Percentiles rank a stretch among this genome's conserved stretches.
Conservation (phyloP, 2,329 filamentous ascomycete genomes). For the Blastomyces emzantsi region DNA sequence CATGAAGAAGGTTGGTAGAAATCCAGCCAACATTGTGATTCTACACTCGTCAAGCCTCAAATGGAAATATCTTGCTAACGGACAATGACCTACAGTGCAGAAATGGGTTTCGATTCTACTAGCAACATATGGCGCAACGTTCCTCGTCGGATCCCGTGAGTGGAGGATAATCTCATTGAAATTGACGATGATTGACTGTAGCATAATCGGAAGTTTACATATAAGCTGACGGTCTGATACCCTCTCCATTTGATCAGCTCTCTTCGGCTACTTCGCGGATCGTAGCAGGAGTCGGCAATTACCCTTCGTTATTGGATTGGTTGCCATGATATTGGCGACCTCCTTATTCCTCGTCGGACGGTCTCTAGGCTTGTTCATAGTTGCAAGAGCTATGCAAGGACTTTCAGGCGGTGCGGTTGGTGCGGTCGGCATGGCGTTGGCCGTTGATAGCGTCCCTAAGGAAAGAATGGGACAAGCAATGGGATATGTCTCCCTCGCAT, state of each 20-base stretch:
- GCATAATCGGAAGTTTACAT: not conserved
- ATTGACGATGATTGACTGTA: not conserved
- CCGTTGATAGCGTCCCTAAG: conserved; percentile 50
- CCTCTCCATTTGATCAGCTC: conserved; percentile 14
- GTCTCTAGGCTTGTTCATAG: conserved; percentile 39
- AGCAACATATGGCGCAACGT: conserved; percentile 11
- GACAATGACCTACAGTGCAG: conserved; percentile 7
- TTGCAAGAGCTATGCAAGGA: conserved; percentile 50
- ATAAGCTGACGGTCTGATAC: conserved; percentile 1
- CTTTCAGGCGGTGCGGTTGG: conserved; percentile 51
- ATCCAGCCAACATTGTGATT: not conserved
- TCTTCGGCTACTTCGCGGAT: conserved; percentile 42
- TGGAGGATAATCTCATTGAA: not conserved
- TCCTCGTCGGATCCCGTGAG: conserved; percentile 13
- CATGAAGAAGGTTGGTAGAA: conserved; percentile 1
- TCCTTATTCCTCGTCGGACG: conserved; percentile 46
- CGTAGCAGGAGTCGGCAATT: conserved; percentile 42
- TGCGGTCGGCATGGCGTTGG: conserved; percentile 51
- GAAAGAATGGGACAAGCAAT: conserved; percentile 52
- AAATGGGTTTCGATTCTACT: conserved; percentile 14
- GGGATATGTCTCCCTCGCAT: conserved; percentile 44
- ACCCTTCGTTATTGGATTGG: conserved; percentile 50
- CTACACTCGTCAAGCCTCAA: too few species aligned
- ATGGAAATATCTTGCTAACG: not conserved
- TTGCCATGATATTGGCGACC: conserved; percentile 45